Evolutionary conservation across 1,284 basidiomycete species (phyloP), one percentile per base, ranked within the genome.

Genomic region (Calocybe gambosa): DNA sequence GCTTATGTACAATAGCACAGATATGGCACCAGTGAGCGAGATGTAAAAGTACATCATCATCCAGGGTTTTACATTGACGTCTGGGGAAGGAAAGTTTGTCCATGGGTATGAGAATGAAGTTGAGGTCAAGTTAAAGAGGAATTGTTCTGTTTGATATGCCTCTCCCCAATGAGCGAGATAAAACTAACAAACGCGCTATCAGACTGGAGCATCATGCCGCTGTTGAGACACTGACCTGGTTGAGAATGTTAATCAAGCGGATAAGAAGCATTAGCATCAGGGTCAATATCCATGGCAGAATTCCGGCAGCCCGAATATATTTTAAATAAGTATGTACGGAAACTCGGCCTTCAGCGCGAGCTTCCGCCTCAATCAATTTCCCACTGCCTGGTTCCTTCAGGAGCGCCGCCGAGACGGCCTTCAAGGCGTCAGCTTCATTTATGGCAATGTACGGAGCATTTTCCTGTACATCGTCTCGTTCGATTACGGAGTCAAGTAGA

Each of bases 101-200:
- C 74, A 73, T 40, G 71, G 70, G 53, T 63, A 54, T 54, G 59
- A 45, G 51, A 47, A 59, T 49, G 55, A 25, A 28, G 33, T 18
- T 48, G 33, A 40, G 15, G 45, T n/a, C 9, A 40, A 5, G 20
- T 39, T 36, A 61, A 25, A 58, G 67, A 50, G 21, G 55, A 51
- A 12, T 42, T 58, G 51, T n/a, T 57, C 49, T 38, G 60, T 51
- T 54, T 75, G 62, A 51, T 80, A 84, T 8, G 80, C 81, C 58
- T 81, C 78, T 12, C 81, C 77, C 82, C 80, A 85, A 42, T 68
- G 68, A 2, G 81, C 78, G 7, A 84, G 66, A 58, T 79, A 85
- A 33, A 83, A 66, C 78, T 83, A 43, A 16, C 15, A 33, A 33
- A 40, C 13, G 31, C 13, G 46, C 19, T 47, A 15, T 34, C 4